A percentile compares a stretch with the other conserved stretches of the same genome.
These are phyloP conservation scores for Pleurotus tuoliensis DNA, from an alignment of 768 basidiomycete genomes.

Conservation along the genomic window DNA sequence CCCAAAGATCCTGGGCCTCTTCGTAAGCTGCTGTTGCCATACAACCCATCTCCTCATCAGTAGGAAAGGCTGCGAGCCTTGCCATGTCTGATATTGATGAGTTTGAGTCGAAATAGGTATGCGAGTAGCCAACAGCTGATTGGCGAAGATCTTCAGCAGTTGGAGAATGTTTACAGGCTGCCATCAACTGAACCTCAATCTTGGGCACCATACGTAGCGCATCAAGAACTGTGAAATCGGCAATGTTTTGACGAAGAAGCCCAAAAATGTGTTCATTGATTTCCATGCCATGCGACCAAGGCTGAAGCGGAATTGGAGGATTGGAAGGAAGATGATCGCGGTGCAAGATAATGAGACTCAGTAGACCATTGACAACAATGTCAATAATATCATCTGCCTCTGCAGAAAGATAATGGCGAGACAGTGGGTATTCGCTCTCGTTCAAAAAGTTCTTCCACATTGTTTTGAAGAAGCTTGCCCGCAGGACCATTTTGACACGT, in stretches of 20 bases:
- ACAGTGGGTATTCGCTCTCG: slow-evolving; percentile 13
- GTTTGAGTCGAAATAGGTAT: slow-evolving; percentile 21
- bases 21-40: slow-evolving; percentile 1
- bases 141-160: slow-evolving; percentile 12
- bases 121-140: slow-evolving; percentile 19
- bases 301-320: slow-evolving; percentile 26
- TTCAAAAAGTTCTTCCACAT: slow-evolving; percentile 23
- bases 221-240: slow-evolving; percentile 31
- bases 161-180: not conserved
- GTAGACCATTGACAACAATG: slow-evolving; percentile 26
- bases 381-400: slow-evolving; percentile 28
- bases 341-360: slow-evolving; percentile 27
- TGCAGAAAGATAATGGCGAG: slow-evolving; percentile 26
- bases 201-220: slow-evolving; percentile 25
- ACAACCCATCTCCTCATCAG: slow-evolving; percentile 13
- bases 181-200: slow-evolving; percentile 17
- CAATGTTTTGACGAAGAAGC: slow-evolving; percentile 20
- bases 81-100: slow-evolving; percentile 15
- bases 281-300: slow-evolving; percentile 32
- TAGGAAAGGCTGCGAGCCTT: slow-evolving; percentile 17
- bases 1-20: slow-evolving; percentile 17
- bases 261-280: slow-evolving; percentile 32
- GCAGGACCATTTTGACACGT: slow-evolving; percentile 25
- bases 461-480: slow-evolving; percentile 26
- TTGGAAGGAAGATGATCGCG: slow-evolving; percentile 23